Base-by-base conservation (phyloP, 2,329 filamentous ascomycete genomes). In the Fusarium nurragi region DNA sequence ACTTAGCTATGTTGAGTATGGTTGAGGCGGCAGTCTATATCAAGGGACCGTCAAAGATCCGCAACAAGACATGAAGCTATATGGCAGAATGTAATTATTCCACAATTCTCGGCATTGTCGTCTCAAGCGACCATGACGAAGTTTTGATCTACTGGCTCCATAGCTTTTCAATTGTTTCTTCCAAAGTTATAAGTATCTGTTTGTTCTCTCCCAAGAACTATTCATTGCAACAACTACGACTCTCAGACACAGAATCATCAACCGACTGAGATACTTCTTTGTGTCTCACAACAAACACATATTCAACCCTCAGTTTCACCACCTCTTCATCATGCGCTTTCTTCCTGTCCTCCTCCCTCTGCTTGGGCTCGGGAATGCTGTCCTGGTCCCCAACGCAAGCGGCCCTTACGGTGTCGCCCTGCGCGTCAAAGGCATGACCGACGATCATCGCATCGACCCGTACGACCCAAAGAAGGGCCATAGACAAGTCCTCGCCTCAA, bases 361-460 rank as follows among this genome's bases (percentile, higher is more conserved):
- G 0, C 25, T 73, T 5, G 52, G 59, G 11, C 32, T 65, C 1
- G 65, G 55, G 5, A 40, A 65, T 16, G 74, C 74, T 7, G 19
- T 74, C 7, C 46, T 74, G 6, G 55, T 78, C 0, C 70, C 76
- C 2, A 63, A 66, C 1, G 71, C 74, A 1, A 69, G 48, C n/a
- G 76, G 77, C 0, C 70, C 74, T 6, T 77, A 71, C 34, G 60
- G 63, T 3, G 74, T 77, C 11, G 69, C 71, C 25, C 56, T 73
- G 19, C 65, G 66, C 4, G 52, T 70, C 22, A 54, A 69, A 4
- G 32, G 54, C 28, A 65, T 78, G 37, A 75, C 72, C 7, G 77
- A 78, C 47, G 54, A 57, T 6, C 54, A 46, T 12, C 76, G 77
- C 0, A 48, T 74, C 10, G 76, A 77, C 10, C 73, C 74, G 0